A percentile compares a stretch with the other conserved stretches of the same genome.
Conservation (phyloP, 305 asterid genomes). For the Euphrasia arctica region DNA sequence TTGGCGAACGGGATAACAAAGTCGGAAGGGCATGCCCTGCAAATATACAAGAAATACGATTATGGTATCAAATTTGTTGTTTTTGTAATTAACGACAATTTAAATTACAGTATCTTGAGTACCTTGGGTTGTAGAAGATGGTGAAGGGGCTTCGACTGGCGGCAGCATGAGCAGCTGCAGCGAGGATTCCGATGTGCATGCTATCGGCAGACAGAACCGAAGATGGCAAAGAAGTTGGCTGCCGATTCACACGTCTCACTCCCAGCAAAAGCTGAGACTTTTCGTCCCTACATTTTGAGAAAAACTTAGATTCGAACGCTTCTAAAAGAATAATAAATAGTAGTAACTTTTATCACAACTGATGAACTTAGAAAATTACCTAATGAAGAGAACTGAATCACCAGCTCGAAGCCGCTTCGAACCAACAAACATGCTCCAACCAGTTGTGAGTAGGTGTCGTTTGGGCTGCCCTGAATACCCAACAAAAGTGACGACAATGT, state of each 20-base stretch:
- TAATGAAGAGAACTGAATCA: conserved; percentile 74
- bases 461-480: conserved; percentile 71
- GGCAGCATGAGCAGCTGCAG: conserved; percentile 95
- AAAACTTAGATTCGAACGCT: neutral
- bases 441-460: conserved; percentile 83
- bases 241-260: conserved; percentile 78
- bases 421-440: conserved; percentile 96
- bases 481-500: conserved; percentile 4
- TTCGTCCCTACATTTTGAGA: conserved; percentile 47
- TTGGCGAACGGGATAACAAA: too few species aligned
- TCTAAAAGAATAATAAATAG: too few species aligned
- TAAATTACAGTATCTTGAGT: neutral
- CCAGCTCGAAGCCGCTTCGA: conserved; percentile 87
- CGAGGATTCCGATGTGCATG: conserved; percentile 92
- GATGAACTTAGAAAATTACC: conserved; percentile 33
- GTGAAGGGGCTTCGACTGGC: conserved; percentile 67
- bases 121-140: conserved; percentile 86
- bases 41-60: conserved; percentile 6
- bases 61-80: neutral
- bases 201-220: conserved; percentile 86
- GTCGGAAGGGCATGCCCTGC: conserved; percentile 64
- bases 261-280: conserved; percentile 70
- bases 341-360: too few species aligned
- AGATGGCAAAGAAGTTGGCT: conserved; percentile 72
- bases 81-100: too few species aligned